phyloP scores from a whole-genome alignment of 495 filamentous ascomycete species.

The Hyphodiscus hymeniophilus region DNA sequence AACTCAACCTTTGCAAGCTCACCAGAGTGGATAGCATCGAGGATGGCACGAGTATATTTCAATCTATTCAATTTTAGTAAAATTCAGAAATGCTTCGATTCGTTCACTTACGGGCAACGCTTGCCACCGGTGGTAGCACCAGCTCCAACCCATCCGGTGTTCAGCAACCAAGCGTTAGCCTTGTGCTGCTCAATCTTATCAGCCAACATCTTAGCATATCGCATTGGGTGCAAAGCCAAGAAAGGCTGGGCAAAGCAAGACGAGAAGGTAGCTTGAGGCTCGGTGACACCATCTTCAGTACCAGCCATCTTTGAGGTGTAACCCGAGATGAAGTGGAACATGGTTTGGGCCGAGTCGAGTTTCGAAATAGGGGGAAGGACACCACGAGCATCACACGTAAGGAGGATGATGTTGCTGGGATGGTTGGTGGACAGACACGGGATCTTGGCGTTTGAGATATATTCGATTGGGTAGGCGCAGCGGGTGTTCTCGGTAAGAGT shows the following conservation, averaged over 20 bases:
- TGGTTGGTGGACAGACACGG: slow-evolving; percentile 82
- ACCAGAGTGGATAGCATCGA: slow-evolving; percentile 94
- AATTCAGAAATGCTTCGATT: neutral
- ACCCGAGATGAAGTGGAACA: slow-evolving; percentile 99
- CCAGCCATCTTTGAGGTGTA: slow-evolving; percentile 99
- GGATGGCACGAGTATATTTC: slow-evolving; percentile 97
- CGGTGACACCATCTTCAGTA: slow-evolving; percentile 91
- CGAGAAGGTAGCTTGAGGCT: slow-evolving; percentile 97
- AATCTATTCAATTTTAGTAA: slow-evolving; percentile 33
- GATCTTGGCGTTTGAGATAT: slow-evolving; percentile 97
- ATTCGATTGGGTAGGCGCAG: slow-evolving; percentile 97
- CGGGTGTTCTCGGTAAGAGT: slow-evolving; percentile 98
- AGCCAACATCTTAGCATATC: slow-evolving; percentile 95
- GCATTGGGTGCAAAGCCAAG: slow-evolving; percentile 97
- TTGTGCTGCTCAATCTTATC: slow-evolving; percentile 95
- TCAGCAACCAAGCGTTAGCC: slow-evolving; percentile 96
- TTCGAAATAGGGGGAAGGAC: slow-evolving; percentile 97
- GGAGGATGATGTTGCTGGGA: slow-evolving; percentile 93
- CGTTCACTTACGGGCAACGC: slow-evolving; percentile 62
- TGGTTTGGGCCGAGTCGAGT: slow-evolving; percentile 89
- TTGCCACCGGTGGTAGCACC: slow-evolving; percentile 91
- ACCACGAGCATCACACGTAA: slow-evolving; percentile 96
- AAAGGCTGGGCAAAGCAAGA: slow-evolving; percentile 99
- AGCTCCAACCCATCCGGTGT: slow-evolving; percentile 98
- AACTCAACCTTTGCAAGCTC: slow-evolving; percentile 86